These are phyloP conservation scores for Fusarium sp. DNA, from an alignment of 2,329 filamentous ascomycete species.

Conservation along the genomic window DNA sequence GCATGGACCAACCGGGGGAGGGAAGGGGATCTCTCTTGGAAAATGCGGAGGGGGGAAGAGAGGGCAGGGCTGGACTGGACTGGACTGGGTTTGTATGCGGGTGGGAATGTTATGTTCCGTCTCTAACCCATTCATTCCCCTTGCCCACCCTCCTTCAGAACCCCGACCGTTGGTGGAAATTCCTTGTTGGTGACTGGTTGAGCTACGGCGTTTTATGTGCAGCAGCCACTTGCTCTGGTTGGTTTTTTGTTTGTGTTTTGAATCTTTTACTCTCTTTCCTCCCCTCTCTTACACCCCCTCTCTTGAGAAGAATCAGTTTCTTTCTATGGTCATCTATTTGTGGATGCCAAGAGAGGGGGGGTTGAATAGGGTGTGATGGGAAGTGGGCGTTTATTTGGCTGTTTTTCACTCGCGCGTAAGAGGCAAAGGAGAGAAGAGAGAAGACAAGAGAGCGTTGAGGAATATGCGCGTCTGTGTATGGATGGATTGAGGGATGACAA, in stretches of 20 bases:
- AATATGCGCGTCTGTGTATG: conserved; percentile 1
- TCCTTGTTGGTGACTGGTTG: conserved; percentile 21
- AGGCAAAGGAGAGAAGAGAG: conserved; percentile 27
- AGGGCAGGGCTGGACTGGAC: not conserved
- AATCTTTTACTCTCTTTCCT: conserved; percentile 11
- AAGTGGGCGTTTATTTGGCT: conserved; percentile 28
- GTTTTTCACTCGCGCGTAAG: conserved; percentile 16
- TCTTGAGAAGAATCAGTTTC: conserved; percentile 8
- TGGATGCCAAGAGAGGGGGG: conserved; percentile 25
- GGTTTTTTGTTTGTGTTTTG: conserved; percentile 4
- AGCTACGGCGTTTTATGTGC: conserved; percentile 33
- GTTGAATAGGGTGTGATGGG: not conserved
- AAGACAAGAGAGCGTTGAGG: conserved; percentile 15
- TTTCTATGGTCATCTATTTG: conserved; percentile 6
- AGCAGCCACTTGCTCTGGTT: conserved; percentile 33
- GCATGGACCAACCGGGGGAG: conserved; percentile 12
- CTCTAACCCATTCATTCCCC: conserved; percentile 6
- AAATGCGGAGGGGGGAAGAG: conserved; percentile 4
- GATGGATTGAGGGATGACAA: not conserved
- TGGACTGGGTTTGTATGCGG: conserved; percentile 12
- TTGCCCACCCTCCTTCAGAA: conserved; percentile 1
- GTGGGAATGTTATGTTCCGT: not conserved
- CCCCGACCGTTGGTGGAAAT: conserved; percentile 3
- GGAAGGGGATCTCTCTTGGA: conserved; percentile 11
- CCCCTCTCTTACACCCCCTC: conserved; percentile 2